Percentiles rank a stretch among this genome's conserved stretches.
Conservation (phyloP, 169 alveolate genomes). For the Eimeria maxima region DNA sequence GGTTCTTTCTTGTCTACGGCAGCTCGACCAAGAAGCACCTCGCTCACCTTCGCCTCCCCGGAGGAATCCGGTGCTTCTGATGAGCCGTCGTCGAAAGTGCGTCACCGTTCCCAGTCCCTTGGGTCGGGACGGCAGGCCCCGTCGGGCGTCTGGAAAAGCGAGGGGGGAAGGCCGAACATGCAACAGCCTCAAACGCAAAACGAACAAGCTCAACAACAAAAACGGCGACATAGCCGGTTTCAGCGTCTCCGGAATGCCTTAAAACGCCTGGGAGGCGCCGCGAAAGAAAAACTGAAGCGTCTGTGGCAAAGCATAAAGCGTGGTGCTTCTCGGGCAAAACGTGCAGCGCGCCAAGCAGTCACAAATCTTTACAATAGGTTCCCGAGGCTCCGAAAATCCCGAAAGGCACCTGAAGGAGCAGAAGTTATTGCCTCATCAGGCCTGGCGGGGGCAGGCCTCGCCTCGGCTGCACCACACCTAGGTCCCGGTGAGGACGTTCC, state of each 20-base stretch:
- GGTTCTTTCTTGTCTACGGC: neutral
- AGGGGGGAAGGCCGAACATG: too few relatives aligned
- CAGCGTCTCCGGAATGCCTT: neutral
- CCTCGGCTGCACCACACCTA: neutral
- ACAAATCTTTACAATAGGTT: neutral
- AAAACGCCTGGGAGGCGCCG: neutral
- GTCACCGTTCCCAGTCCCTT: neutral
- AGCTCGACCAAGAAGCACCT: neutral
- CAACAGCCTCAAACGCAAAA: neutral
- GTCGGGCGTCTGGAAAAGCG: conserved; percentile 1
- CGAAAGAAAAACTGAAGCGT: neutral
- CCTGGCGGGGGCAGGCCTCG: neutral
- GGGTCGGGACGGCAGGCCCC: neutral
- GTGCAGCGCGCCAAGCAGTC: neutral
- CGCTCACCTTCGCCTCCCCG: neutral
- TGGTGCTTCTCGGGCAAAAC: neutral
- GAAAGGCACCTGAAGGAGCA: neutral
- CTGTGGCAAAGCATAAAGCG: neutral
- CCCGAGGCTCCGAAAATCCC: neutral
- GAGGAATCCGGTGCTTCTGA: neutral
- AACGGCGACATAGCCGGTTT: neutral
- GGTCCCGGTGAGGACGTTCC: neutral
- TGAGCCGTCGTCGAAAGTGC: too few relatives aligned
- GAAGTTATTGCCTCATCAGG: neutral
- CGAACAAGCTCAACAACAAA: neutral